phyloP scores from a whole-genome alignment of 371 early-diverging fungal species.

The Mortierella sp. region DNA sequence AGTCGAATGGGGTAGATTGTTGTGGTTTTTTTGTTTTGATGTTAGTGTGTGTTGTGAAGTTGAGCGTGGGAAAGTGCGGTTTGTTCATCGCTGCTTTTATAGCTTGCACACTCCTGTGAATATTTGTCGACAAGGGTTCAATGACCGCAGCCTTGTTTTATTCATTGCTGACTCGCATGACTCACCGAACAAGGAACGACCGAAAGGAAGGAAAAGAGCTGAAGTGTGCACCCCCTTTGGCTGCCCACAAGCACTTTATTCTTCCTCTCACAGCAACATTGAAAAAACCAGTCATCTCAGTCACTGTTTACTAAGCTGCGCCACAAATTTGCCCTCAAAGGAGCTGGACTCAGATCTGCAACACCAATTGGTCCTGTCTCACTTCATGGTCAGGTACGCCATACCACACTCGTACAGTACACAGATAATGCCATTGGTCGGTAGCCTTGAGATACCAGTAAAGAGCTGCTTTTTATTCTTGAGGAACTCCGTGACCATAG shows the following conservation, averaged over 20 bases:
- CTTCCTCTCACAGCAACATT: background rate
- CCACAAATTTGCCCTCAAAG: no score
- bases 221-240: background rate
- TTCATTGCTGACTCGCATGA: conserved; percentile 7
- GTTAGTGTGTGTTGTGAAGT: background rate
- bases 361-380: no score
- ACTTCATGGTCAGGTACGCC: no score
- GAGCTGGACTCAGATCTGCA: no score
- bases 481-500: no score
- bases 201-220: background rate
- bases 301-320: no score
- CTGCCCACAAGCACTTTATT: no score
- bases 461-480: no score
- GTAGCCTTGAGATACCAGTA: no score
- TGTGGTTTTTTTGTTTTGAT: background rate
- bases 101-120: background rate
- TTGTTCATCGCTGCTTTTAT: background rate
- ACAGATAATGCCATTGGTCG: no score
- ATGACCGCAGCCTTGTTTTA: background rate
- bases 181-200: conserved; percentile 23
- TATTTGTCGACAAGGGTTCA: background rate
- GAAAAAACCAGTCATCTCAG: background rate
- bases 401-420: no score
- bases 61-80: conserved; percentile 28
- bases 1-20: background rate